These are phyloP conservation scores for Acacia crassicarpa DNA, from an alignment of 306 rosid species.

Conservation along the genomic window DNA sequence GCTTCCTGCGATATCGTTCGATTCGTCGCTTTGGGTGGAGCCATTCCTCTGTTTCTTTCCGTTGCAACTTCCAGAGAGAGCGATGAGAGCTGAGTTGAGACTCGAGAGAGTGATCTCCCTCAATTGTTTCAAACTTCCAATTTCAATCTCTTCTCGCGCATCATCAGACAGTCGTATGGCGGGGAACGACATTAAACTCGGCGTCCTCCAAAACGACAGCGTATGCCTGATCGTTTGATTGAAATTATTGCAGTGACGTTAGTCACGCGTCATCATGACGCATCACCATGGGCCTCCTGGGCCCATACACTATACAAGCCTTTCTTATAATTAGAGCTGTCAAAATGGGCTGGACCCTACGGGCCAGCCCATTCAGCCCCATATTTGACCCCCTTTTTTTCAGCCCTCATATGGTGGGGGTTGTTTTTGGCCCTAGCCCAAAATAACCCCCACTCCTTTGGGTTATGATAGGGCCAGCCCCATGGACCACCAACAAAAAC, in stretches of 20 bases:
- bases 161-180: neutral
- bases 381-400: too few relatives aligned
- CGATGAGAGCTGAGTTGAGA: neutral
- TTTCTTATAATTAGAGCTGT: too few relatives aligned
- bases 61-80: neutral
- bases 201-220: neutral
- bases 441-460: too few relatives aligned
- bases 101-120: neutral
- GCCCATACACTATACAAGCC: neutral
- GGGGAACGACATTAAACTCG: neutral
- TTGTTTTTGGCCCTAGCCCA: too few relatives aligned
- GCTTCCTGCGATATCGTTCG: conserved; percentile 91
- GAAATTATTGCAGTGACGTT: neutral
- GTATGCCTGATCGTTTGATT: neutral
- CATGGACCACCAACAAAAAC: too few relatives aligned
- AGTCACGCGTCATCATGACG: neutral
- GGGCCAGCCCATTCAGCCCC: too few relatives aligned
- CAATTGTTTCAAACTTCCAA: neutral
- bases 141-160: neutral
- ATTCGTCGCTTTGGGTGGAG: conserved; percentile 51
- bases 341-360: too few relatives aligned
- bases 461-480: too few relatives aligned
- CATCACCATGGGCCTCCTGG: neutral
- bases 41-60: conserved; percentile 42
- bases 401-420: too few relatives aligned